Evolutionary conservation across 768 basidiomycete genomes (phyloP).

Genomic region (Gloeopeniophorella convolvens): DNA sequence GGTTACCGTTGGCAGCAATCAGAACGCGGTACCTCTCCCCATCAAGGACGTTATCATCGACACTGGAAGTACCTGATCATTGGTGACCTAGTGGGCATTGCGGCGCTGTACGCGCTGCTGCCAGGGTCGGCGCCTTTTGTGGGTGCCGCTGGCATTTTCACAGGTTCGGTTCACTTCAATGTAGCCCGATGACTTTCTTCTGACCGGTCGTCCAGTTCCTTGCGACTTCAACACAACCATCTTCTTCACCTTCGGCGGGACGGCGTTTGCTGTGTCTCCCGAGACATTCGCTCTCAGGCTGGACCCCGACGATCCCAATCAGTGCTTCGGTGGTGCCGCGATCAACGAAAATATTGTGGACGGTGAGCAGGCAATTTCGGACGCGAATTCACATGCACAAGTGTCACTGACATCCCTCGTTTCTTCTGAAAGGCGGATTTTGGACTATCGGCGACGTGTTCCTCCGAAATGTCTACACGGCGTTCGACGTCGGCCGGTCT

Average conservation of each 20-base stretch:
- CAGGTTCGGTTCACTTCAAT: neutral
- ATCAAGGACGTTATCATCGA: conserved; percentile 21
- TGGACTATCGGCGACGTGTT: conserved; percentile 13
- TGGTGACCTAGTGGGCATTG: conserved; percentile 7
- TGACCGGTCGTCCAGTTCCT: neutral
- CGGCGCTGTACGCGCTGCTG: conserved; percentile 13
- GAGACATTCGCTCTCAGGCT: neutral
- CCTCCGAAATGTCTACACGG: conserved; percentile 8
- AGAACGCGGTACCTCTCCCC: neutral
- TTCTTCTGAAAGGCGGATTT: neutral
- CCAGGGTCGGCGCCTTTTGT: conserved; percentile 10
- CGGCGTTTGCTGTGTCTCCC: neutral
- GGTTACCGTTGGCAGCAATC: neutral
- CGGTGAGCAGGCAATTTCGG: neutral
- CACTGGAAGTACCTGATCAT: conserved; percentile 23
- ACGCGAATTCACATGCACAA: neutral
- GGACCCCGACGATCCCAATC: too few species aligned
- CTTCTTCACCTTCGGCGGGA: neutral
- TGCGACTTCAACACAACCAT: neutral
- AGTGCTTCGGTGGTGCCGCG: neutral
- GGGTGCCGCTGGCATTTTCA: neutral
- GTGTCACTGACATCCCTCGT: neutral
- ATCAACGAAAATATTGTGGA: neutral
- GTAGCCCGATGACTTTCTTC: too few species aligned
- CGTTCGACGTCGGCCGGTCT: neutral